Evolutionary conservation across 1,284 basidiomycete genomes (phyloP).

Genomic region (Farysia itapuensis): DNA sequence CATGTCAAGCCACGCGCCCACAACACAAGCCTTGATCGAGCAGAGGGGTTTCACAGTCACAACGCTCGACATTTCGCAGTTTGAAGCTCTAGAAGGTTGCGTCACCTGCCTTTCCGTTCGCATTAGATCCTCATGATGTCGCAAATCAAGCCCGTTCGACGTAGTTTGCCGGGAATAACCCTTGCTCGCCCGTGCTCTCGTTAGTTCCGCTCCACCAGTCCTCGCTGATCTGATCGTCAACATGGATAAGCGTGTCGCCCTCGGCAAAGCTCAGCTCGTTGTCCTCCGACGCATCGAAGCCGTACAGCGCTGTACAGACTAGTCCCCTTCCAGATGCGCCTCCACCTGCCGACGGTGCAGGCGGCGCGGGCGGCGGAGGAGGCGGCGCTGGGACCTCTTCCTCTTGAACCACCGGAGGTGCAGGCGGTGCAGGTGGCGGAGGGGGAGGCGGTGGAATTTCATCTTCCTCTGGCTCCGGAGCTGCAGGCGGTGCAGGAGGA

Average conservation of each 20-base stretch:
- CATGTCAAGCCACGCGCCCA: slow-evolving; percentile 15
- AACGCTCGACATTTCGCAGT: slow-evolving; percentile 13
- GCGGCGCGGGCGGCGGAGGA: slow-evolving; percentile 43
- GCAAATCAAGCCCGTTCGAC: slow-evolving; percentile 20
- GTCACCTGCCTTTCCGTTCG: slow-evolving; percentile 24
- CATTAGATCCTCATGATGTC: background rate
- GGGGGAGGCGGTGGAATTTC: slow-evolving; percentile 3
- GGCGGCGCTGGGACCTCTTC: slow-evolving; percentile 63
- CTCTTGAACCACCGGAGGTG: slow-evolving; percentile 9
- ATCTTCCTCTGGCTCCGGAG: slow-evolving; percentile 5
- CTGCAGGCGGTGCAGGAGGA: slow-evolving; percentile 1
- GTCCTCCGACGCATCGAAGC: slow-evolving; percentile 58
- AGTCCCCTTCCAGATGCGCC: slow-evolving; percentile 11
- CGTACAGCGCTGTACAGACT: slow-evolving; percentile 55
- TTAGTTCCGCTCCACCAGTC: slow-evolving; percentile 59
- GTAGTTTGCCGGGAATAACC: slow-evolving; percentile 62
- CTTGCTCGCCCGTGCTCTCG: slow-evolving; percentile 63
- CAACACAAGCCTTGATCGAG: slow-evolving; percentile 6
- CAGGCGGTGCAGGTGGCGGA: slow-evolving; percentile 21
- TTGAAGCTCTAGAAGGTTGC: slow-evolving; percentile 25
- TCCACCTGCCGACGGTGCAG: slow-evolving; percentile 17
- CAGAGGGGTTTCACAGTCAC: slow-evolving; percentile 8
- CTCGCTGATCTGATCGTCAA: slow-evolving; percentile 56
- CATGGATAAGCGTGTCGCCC: slow-evolving; percentile 51
- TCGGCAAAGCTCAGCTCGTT: slow-evolving; percentile 55